These are phyloP conservation scores for Aegilops tauschii DNA, from an alignment of 176 grass and related monocot species.

Conservation along the genomic window DNA sequence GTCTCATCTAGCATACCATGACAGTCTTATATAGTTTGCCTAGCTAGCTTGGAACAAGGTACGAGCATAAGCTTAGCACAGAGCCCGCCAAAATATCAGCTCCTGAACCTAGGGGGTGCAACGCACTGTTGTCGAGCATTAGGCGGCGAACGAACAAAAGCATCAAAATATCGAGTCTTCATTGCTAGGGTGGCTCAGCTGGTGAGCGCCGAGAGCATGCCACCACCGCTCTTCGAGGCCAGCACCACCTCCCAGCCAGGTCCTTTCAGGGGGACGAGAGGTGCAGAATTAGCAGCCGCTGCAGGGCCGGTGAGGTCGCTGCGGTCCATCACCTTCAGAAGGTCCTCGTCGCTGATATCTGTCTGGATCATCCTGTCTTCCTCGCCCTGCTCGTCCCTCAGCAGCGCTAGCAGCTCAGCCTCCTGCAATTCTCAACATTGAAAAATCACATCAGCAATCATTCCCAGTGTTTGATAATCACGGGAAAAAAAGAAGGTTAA, in stretches of 20 bases:
- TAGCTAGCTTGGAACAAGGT: neutral
- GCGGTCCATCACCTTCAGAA: constrained; percentile 47
- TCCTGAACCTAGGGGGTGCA: neutral
- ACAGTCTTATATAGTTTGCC: too few relatives aligned
- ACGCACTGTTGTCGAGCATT: neutral
- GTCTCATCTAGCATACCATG: too few relatives aligned
- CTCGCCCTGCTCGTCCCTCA: constrained; percentile 62
- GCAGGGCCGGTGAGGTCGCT: constrained; percentile 42
- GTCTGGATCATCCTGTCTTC: constrained; percentile 75
- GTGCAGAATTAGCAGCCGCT: neutral
- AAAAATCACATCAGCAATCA: neutral
- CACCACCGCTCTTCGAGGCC: constrained; percentile 53
- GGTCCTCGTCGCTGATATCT: constrained; percentile 32
- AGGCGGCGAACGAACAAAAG: constrained; percentile 18
- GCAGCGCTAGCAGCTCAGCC: constrained; percentile 55
- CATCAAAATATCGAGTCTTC: neutral
- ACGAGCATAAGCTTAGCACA: neutral
- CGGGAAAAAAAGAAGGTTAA: too few relatives aligned
- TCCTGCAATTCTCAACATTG: constrained; percentile 33
- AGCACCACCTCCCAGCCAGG: constrained; percentile 94
- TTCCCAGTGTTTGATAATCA: neutral
- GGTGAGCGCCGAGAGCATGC: constrained; percentile 63
- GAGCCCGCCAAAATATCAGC: neutral
- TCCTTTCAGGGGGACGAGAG: constrained; percentile 53
- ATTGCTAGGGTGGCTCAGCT: constrained; percentile 30